These are phyloP conservation scores for Lachnellula subtilissima DNA, from an alignment of 2,329 filamentous ascomycete genomes.

Conservation along the genomic window DNA sequence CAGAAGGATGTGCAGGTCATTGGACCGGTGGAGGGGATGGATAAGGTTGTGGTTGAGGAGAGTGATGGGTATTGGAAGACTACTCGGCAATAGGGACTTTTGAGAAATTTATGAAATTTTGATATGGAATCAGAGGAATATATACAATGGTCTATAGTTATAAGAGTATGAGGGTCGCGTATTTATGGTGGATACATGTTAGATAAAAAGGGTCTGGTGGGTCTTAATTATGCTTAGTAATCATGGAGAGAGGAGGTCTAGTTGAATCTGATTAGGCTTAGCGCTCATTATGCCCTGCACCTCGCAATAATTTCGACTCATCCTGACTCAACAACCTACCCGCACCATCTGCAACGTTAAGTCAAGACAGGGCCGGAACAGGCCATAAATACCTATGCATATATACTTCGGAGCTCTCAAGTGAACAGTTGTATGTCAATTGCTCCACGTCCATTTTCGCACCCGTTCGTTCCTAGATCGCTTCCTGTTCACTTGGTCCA, in stretches of 20 bases:
- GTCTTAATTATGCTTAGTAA: no score
- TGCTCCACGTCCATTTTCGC: not conserved
- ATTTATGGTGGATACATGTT: no score
- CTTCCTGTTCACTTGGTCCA: not conserved
- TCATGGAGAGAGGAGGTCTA: no score
- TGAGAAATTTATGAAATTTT: not conserved
- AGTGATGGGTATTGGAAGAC: conserved; percentile 42
- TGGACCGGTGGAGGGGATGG: conserved; percentile 42
- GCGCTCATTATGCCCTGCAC: no score
- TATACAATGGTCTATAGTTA: not conserved
- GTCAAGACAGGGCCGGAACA: no score
- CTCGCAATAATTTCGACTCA: not conserved
- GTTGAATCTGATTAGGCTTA: no score
- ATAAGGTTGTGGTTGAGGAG: conserved; percentile 40
- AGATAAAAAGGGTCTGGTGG: no score
- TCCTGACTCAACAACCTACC: not conserved
- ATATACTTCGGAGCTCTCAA: not conserved
- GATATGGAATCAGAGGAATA: not conserved
- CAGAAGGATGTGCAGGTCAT: conserved; percentile 47
- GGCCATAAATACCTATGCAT: not conserved
- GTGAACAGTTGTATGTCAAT: not conserved
- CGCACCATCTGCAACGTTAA: no score
- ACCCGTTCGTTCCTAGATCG: not conserved
- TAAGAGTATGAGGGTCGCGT: no score
- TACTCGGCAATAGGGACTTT: conserved; percentile 20